Conservation (phyloP, 2,329 filamentous ascomycete genomes). For the Ploettnerulaceae sp. region DNA sequence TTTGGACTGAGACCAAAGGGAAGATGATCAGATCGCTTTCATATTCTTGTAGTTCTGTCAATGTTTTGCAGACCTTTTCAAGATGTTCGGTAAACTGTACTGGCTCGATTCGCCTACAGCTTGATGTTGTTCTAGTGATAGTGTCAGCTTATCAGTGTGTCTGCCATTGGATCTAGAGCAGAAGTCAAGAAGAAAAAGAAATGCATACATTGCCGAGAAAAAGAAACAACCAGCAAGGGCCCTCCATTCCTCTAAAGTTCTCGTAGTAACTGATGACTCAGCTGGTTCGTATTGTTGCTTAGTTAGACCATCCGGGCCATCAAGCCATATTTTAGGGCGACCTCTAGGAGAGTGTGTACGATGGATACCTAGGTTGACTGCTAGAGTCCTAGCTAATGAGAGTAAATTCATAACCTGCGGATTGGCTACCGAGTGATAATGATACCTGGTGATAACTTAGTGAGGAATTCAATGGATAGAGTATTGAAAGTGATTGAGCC, state of each 20-base stretch:
- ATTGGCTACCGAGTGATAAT: slow-evolving; percentile 21
- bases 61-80: slow-evolving; percentile 9
- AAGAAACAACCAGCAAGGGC: slow-evolving; percentile 19
- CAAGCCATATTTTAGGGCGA: slow-evolving; percentile 1
- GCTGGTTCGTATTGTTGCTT: slow-evolving; percentile 11
- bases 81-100: slow-evolving; percentile 8
- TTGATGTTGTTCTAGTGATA: slow-evolving; percentile 2
- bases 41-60: slow-evolving; percentile 19
- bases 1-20: slow-evolving; percentile 22
- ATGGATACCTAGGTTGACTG: slow-evolving; percentile 10
- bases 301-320: slow-evolving; percentile 6
- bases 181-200: not conserved
- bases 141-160: not conserved
- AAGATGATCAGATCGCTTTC: slow-evolving; percentile 26
- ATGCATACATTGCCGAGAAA: slow-evolving; percentile 9
- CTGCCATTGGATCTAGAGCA: not conserved
- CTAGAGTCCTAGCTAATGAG: slow-evolving; percentile 10
- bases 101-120: slow-evolving; percentile 9
- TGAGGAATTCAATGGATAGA: not conserved
- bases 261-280: slow-evolving; percentile 14
- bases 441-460: slow-evolving; percentile 9
- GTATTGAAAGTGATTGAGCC: too few relatives aligned
- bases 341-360: not conserved
- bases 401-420: slow-evolving; percentile 23
- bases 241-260: slow-evolving; percentile 23